A percentile compares a stretch with the other conserved stretches of the same genome.
These are phyloP conservation scores for Wickerhamomyces pijperi DNA, from an alignment of 805 yeast species.

Conservation along the genomic window DNA sequence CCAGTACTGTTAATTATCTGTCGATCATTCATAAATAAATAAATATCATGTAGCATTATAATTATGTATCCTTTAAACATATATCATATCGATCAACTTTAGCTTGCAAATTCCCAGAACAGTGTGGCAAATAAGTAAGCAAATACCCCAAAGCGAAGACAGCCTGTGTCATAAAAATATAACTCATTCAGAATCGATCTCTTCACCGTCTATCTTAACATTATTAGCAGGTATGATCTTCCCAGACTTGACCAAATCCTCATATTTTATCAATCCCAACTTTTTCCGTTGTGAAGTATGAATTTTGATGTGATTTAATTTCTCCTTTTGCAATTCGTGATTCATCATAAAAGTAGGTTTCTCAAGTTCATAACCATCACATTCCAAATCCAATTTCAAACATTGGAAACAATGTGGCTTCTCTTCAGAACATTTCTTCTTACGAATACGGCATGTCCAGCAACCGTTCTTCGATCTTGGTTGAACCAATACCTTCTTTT, in stretches of 20 bases:
- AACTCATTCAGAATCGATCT: too few relatives aligned
- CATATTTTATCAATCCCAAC: constrained; percentile 22
- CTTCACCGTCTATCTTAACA: neutral
- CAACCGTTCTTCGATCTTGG: constrained; percentile 51
- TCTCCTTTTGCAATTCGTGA: constrained; percentile 28
- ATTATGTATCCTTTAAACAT: too few relatives aligned
- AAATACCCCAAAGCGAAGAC: too few relatives aligned
- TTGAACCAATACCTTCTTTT: constrained; percentile 6
- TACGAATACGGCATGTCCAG: constrained; percentile 69
- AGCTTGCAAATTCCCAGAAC: too few relatives aligned
- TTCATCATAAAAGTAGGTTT: constrained; percentile 47
- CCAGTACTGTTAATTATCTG: too few relatives aligned
- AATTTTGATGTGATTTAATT: constrained; percentile 39
- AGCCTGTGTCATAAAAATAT: too few relatives aligned
- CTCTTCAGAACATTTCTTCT: constrained; percentile 63
- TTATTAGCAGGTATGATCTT: neutral
- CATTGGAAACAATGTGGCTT: constrained; percentile 54
- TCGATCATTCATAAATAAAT: too few relatives aligned
- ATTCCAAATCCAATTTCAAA: constrained; percentile 37
- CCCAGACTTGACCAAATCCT: neutral
- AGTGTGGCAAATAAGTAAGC: too few relatives aligned
- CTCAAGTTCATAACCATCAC: constrained; percentile 41
- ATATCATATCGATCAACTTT: too few relatives aligned
- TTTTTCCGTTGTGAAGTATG: constrained; percentile 31
- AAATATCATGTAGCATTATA: too few relatives aligned